These are phyloP conservation scores for Wallacemonas rigidus DNA, from an alignment of 208 protist genomes.

Conservation along the genomic window DNA sequence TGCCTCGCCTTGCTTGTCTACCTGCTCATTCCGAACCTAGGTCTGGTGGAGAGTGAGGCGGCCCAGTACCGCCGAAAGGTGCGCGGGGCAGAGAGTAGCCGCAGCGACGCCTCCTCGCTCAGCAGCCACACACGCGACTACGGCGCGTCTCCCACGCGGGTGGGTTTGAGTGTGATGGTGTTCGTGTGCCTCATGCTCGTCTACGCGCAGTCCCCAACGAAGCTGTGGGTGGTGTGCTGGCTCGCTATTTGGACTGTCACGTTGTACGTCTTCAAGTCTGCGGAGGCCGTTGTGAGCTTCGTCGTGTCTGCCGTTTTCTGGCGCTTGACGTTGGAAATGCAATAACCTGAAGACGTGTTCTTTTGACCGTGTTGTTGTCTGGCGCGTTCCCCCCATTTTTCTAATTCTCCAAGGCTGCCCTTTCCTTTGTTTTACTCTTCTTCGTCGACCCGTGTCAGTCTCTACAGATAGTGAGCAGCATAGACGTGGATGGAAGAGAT, in stretches of 20 bases:
- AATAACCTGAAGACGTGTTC: background rate
- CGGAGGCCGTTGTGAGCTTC: conserved; percentile 30
- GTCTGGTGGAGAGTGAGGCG: conserved; percentile 6
- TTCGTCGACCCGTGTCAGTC: too few species aligned
- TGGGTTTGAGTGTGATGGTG: conserved; percentile 38
- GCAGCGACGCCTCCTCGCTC: background rate
- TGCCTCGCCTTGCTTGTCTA: conserved; percentile 39
- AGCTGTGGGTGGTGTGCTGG: conserved; percentile 39
- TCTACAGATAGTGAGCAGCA: too few species aligned
- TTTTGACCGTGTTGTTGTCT: too few species aligned
- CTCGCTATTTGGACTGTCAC: conserved; percentile 33
- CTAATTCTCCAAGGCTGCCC: too few species aligned
- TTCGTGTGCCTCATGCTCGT: conserved; percentile 47
- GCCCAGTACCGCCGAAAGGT: background rate
- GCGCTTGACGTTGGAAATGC: conserved; percentile 11
- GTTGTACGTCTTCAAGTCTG: conserved; percentile 23
- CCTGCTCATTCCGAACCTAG: conserved; percentile 33
- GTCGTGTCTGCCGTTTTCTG: conserved; percentile 34
- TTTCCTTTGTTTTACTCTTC: too few species aligned
- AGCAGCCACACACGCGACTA: background rate
- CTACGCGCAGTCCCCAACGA: conserved; percentile 24
- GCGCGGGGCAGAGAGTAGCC: too few species aligned
- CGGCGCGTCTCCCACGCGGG: conserved; percentile 24
- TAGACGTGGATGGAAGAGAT: too few species aligned
- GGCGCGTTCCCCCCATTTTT: too few species aligned